Evolutionary conservation across 2,329 filamentous ascomycete species (phyloP), one percentile per base, ranked within the genome.

Genomic region (Chrysoporthe deuterocubensis): DNA sequence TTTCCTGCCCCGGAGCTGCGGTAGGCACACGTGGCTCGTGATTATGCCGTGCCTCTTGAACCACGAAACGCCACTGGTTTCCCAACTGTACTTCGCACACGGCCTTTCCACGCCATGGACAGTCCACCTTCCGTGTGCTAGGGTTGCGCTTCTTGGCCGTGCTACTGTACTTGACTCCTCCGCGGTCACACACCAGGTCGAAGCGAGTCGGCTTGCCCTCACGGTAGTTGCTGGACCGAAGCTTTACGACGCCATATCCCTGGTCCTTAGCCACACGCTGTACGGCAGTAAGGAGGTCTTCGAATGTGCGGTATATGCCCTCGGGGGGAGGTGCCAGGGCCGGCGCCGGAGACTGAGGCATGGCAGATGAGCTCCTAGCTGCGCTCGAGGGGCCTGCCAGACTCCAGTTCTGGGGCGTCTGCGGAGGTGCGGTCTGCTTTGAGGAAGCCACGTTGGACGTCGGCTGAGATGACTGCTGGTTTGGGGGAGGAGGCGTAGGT

Each of bases 61-160:
- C 83, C 8, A 84, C 84, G 70, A 89, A 89, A n/a, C 87, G 85
- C 87, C 87, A 89, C 76, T 88, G 86, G 70, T 89, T 87, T 54
- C 84, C 84, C 13, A 89, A 79, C 75, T 88, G 86, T 7, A 89
- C 87, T 74, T 89, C 87, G 70, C 87, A 89, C 32, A 89, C 87
- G 34, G 87, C 87, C 78, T 89, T 89, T 66, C 87, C 87, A 64
- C 86, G 84, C 79, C 87, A 89, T 13, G 87, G 87, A 67, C 87
- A 89, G 75, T 89, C 87, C 66, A 89, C 85, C 77, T 89, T 89
- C 74, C 87, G 85, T 56, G 87, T 89, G 65, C 85, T 88, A 1
- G 87, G 87, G 72, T 87, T 89, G 67, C 87, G 84, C 79, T 89
- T 89, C 81, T 89, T 89, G 8, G 87, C 87, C 1, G 87, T 89